Evolutionary conservation across 371 early-diverging fungal genomes (phyloP).

Genomic region (Zychaea mexicana): DNA sequence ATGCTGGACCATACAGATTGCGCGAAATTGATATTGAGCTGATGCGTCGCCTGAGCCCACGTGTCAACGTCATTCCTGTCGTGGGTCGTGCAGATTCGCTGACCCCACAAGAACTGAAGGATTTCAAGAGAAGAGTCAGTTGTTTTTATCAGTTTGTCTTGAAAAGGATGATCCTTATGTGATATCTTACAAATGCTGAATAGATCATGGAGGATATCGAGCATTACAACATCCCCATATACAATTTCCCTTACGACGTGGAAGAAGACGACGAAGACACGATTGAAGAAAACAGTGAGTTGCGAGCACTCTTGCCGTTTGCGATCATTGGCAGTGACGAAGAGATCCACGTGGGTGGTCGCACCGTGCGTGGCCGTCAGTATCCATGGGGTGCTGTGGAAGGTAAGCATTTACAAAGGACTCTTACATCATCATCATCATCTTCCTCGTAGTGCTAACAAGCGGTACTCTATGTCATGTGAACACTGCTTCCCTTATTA

Average conservation of each 20-base stretch:
- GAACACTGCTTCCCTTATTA: not conserved
- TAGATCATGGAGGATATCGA: constrained; percentile 92
- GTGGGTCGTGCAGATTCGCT: constrained; percentile 80
- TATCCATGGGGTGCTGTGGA: constrained; percentile 99
- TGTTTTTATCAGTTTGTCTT: not conserved
- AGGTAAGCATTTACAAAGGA: constrained; percentile 32
- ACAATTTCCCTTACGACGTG: constrained; percentile 79
- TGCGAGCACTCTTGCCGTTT: constrained; percentile 91
- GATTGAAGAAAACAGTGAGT: constrained; percentile 93
- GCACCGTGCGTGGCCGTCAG: constrained; percentile 89
- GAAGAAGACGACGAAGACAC: constrained; percentile 92
- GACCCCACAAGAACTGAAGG: constrained; percentile 71
- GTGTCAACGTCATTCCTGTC: constrained; percentile 96
- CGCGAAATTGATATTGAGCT: constrained; percentile 97
- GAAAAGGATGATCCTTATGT: not conserved
- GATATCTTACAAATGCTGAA: not conserved
- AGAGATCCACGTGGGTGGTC: constrained; percentile 77
- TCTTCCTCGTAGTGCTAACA: too few species aligned
- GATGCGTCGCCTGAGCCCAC: constrained; percentile 90
- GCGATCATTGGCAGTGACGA: constrained; percentile 97
- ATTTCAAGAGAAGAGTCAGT: constrained; percentile 81
- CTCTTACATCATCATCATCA: not conserved
- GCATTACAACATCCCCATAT: constrained; percentile 91
- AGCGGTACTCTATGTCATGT: too few species aligned
- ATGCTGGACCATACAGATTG: constrained; percentile 62